Evolutionary conservation across 2,329 filamentous ascomycete genomes (phyloP), one percentile per base, ranked within the genome.

Genomic region (Daldinia sp.): DNA sequence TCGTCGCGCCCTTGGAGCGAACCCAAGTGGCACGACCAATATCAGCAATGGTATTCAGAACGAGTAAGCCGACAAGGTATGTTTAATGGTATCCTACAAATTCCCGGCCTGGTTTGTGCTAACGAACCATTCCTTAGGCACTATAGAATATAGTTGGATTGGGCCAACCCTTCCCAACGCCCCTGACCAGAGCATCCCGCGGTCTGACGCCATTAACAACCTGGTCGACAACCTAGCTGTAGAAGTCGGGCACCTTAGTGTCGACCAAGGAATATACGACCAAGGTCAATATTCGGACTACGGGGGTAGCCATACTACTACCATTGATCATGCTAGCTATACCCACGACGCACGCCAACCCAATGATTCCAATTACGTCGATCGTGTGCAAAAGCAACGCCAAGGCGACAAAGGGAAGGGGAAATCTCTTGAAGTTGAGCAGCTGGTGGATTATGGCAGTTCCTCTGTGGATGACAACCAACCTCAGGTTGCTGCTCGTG

Each of bases 1-100:
- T 57, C 72, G 57, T 65, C 72, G 71, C 72, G 72, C 56, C 62
- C 67, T 61, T 75, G 74, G 74, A 76, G 73, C 63, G 71, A 73
- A 12, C 74, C 69, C 68, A 74, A 72, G 68, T 77, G 72, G 72
- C 69, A 74, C 48, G 65, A 72, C 28, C 50, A 63, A 53, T 66
- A 72, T 55, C 51, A 68, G 39, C 69, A 68, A 42, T 77, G 63
- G 50, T 77, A 74, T 69, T 26, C 39, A 50, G 70, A 73, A 50
- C 73, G 73, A 63, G 48, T 60, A 67, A 73, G 72, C 57, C 63
- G 65, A 48, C 70, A 74, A 64, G 76, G 76, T 77, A 71, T 57
- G 74, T 74, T 50, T 28, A 28, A 57, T 28, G 15, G 58, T 26
- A 37, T n/a, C 59, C 53, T 57, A 7, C 30, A 39, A 53, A 50